phyloP scores from a whole-genome alignment of 192 early-diverging fungal genomes.

The Oehlia diaphana region DNA sequence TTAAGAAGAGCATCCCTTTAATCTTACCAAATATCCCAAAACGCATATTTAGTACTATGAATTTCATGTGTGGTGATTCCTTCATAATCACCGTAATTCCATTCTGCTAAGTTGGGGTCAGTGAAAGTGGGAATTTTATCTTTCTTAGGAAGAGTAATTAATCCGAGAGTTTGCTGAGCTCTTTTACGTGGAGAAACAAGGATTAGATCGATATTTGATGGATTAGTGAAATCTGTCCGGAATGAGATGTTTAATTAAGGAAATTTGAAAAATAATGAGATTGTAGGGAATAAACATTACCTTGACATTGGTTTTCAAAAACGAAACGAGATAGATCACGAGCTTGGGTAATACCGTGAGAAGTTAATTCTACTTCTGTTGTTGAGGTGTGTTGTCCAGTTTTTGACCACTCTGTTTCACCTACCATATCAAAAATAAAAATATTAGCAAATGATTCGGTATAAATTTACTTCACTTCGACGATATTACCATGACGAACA shows the following conservation, averaged over 20 bases:
- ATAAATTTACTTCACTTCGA: neutral
- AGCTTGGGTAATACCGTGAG: constrained; percentile 41
- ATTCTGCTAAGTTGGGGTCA: constrained; percentile 37
- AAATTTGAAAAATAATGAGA: neutral
- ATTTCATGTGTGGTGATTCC: constrained; percentile 47
- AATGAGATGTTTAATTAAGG: neutral
- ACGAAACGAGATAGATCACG: constrained; percentile 40
- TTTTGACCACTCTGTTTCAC: constrained; percentile 49
- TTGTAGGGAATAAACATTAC: neutral
- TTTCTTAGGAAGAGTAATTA: constrained; percentile 10
- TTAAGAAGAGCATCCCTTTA: constrained; percentile 33
- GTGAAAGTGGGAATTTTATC: constrained; percentile 34
- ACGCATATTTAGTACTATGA: constrained; percentile 26
- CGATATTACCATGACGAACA: constrained; percentile 44
- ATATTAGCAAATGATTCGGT: neutral
- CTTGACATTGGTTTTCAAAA: constrained; percentile 46
- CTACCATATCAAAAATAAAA: neutral
- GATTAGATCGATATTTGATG: constrained; percentile 39
- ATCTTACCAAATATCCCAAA: constrained; percentile 21
- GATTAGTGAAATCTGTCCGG: constrained; percentile 36
- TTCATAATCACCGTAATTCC: constrained; percentile 51
- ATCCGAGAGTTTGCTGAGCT: constrained; percentile 43
- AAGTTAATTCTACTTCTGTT: constrained; percentile 42
- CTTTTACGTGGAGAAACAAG: constrained; percentile 39
- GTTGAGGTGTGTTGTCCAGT: constrained; percentile 43